Percentiles rank a stretch among this genome's conserved stretches.
phyloP scores from a whole-genome alignment of 345 rosid genomes.

The Lagerstroemia speciosa region DNA sequence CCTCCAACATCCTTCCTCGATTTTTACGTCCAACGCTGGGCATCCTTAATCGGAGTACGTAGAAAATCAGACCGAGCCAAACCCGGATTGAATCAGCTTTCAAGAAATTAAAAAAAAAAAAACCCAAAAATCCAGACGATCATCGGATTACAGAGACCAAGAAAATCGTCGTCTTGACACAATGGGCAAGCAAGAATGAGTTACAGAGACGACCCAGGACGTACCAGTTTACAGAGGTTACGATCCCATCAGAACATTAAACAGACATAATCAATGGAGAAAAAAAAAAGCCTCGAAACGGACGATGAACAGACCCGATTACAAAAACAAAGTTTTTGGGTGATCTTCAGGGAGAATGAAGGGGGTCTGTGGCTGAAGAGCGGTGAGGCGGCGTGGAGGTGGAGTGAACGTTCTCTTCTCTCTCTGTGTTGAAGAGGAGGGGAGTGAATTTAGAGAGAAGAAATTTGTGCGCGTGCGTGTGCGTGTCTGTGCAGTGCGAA shows the following conservation, averaged over 20 bases:
- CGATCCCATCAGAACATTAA: neutral
- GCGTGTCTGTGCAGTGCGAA: neutral
- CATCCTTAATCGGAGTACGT: neutral
- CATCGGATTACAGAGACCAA: neutral
- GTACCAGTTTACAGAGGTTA: neutral
- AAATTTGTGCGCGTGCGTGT: neutral
- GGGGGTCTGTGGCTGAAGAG: neutral
- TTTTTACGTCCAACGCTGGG: constrained; percentile 1
- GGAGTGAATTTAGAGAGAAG: neutral
- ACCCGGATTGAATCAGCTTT: neutral
- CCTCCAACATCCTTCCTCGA: constrained; percentile 1
- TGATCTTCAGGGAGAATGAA: neutral
- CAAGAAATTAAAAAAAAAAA: neutral
- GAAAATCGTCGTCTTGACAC: neutral
- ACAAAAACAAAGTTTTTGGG: neutral
- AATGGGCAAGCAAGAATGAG: neutral
- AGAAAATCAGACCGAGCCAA: neutral
- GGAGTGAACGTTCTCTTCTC: neutral
- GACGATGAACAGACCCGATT: neutral
- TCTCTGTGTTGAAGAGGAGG: neutral
- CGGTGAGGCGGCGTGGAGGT: constrained; percentile 12
- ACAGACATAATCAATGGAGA: neutral
- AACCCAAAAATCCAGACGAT: neutral
- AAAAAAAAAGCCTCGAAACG: neutral
- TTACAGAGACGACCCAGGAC: neutral